Conservation (phyloP, 768 basidiomycete species). For the Leccinellum luteum region DNA sequence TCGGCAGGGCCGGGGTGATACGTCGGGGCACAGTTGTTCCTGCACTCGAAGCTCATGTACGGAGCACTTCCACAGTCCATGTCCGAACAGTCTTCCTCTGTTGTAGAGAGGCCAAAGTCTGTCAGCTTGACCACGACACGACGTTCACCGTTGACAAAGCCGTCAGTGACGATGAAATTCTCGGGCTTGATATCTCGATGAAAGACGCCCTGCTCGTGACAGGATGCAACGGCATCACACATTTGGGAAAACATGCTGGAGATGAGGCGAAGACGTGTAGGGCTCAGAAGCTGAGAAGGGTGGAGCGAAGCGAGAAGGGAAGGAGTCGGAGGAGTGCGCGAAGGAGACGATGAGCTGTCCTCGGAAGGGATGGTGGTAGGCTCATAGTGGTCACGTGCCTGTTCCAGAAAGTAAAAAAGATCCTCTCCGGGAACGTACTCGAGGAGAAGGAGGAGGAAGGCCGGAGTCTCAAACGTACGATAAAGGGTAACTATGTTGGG, state of each 20-base stretch:
- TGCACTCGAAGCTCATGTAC: slow-evolving; percentile 99
- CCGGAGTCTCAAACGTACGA: slow-evolving; percentile 87
- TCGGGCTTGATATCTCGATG: slow-evolving; percentile 99
- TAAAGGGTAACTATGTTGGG: slow-evolving; percentile 94
- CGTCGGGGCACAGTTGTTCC: slow-evolving; percentile 93
- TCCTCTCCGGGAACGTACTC: slow-evolving; percentile 98
- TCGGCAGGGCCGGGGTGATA: slow-evolving; percentile 95
- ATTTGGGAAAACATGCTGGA: slow-evolving; percentile 98
- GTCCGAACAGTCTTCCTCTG: slow-evolving; percentile 84
- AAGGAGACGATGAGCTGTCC: slow-evolving; percentile 26
- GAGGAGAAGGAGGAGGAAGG: slow-evolving; percentile 88
- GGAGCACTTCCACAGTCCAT: slow-evolving; percentile 99
- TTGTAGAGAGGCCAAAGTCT: slow-evolving; percentile 95
- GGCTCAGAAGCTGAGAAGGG: slow-evolving; percentile 78
- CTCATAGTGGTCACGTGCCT: slow-evolving; percentile 85
- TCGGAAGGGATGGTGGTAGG: slow-evolving; percentile 35
- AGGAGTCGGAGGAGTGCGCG: slow-evolving; percentile 89
- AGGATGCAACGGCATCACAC: slow-evolving; percentile 95
- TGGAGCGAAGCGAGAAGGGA: slow-evolving; percentile 82
- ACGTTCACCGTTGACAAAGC: slow-evolving; percentile 64
- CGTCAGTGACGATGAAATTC: slow-evolving; percentile 95
- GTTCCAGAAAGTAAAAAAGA: slow-evolving; percentile 97
- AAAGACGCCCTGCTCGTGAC: slow-evolving; percentile 87
- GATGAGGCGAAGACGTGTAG: slow-evolving; percentile 86
- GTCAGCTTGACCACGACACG: slow-evolving; percentile 95